Base-by-base conservation (phyloP, 139 green algal species). In the Picochlorum sp. region DNA sequence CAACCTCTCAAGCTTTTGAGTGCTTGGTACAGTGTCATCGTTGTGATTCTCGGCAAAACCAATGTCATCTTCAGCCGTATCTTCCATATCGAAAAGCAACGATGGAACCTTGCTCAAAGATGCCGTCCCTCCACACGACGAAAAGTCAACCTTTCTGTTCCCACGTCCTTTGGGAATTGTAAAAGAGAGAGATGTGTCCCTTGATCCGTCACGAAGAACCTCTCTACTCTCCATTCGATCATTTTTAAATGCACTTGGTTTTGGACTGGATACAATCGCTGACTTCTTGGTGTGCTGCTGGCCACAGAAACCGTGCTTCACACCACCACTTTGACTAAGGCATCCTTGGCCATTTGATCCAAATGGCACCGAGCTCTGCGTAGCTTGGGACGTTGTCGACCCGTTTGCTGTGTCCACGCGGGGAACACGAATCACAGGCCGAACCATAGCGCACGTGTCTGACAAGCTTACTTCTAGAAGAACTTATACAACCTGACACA, bases 1-100 rank as follows among this genome's bases (percentile, higher is more conserved):
- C 26, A 71, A 41, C 44, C 50, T 65, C 13, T 14, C 10, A 7
- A 45, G n/a, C 15, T 47, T 28, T 6, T 59, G 21, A n/a, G 41
- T 9, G 15, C 30, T 16, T 18, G 60, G 45, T 16, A 54, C 57
- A 18, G 15, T 31, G 7, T n/a, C 23, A 34, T 34, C 20, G 14
- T 59, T 31, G 18, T 55, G 47, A 55, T 55, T 55, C 26, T 31
- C 23, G 20, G n/a, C 13, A 7, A n/a, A n/a, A 16, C 13, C 11
- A 10, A 8, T 13, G 13, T 59, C 23, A n/a, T 59, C 21, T 50
- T 71, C 49, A 4, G 45, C 54, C 13, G 56, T 14, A 45, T 67
- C 74, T 37, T 84, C 77, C n/a, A 84, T 26, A 5, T 84, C 77
- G 20, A 84, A 84, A 7, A 84, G 50, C 11, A 84, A 57, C 55